Conservation (phyloP, 208 protist species). For the Wallacemonas sp. region DNA sequence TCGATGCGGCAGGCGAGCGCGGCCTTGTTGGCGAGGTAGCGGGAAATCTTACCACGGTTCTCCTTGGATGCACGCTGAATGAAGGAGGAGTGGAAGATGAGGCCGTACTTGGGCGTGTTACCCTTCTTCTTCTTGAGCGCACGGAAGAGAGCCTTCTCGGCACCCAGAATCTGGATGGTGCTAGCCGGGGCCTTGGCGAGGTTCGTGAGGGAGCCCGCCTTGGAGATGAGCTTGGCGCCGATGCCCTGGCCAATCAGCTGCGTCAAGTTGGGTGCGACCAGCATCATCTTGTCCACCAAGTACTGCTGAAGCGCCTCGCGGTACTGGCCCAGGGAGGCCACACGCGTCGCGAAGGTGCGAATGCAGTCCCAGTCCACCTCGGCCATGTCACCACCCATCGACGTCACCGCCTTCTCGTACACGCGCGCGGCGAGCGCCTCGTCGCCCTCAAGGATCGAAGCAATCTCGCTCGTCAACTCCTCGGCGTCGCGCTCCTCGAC, state of each 20-base stretch:
- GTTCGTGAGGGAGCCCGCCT: slow-evolving; percentile 97
- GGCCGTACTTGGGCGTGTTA: slow-evolving; percentile 99
- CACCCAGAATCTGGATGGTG: slow-evolving; percentile 99
- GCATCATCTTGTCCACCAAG: slow-evolving; percentile 96
- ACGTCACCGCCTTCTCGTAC: slow-evolving; percentile 92
- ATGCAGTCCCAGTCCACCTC: slow-evolving; percentile 98
- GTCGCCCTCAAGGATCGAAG: slow-evolving; percentile 85
- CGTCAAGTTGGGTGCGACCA: slow-evolving; percentile 97
- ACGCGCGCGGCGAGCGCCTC: slow-evolving; percentile 80
- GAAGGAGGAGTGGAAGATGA: slow-evolving; percentile 99
- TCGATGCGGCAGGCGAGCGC: slow-evolving; percentile 98
- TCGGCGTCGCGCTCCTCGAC: slow-evolving; percentile 72
- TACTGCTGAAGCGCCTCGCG: slow-evolving; percentile 93
- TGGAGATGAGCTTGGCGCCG: slow-evolving; percentile 98
- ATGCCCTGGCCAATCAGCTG: slow-evolving; percentile 98
- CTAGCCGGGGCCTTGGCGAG: slow-evolving; percentile 99
- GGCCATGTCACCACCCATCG: slow-evolving; percentile 97
- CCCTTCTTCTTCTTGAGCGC: slow-evolving; percentile 97
- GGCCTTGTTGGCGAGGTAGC: slow-evolving; percentile 99
- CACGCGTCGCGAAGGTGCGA: slow-evolving; percentile 92
- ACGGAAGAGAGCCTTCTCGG: slow-evolving; percentile 99
- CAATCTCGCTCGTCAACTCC: slow-evolving; percentile 68
- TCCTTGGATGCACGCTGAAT: slow-evolving; percentile 96
- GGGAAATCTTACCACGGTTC: slow-evolving; percentile 98
- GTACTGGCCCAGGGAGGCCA: slow-evolving; percentile 94